A percentile compares a stretch with the other conserved stretches of the same genome.
Evolutionary conservation across 225 moss, liverwort and hornwort species (phyloP).

Genomic region (Neckera pumila): DNA sequence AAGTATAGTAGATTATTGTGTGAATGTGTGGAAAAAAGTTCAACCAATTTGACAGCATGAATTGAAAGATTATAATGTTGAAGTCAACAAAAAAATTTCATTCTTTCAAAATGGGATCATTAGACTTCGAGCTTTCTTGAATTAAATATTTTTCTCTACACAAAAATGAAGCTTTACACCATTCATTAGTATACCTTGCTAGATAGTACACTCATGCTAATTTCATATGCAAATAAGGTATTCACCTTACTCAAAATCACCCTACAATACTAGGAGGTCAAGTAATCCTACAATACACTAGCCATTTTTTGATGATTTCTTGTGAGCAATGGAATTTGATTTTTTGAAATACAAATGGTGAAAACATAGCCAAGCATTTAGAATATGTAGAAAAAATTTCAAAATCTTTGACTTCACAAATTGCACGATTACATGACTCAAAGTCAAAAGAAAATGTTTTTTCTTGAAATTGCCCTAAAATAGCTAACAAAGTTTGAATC

Average conservation of each 20-base stretch:
- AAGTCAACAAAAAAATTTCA: background rate
- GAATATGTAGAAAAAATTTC: too few species aligned
- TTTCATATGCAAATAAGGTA: background rate
- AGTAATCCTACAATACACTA: background rate
- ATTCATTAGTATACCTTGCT: background rate
- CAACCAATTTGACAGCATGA: accelerated
- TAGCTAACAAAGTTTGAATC: background rate
- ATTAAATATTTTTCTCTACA: too few species aligned
- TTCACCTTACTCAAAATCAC: background rate
- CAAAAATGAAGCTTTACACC: background rate
- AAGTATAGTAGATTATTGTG: too few species aligned
- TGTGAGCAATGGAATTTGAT: too few species aligned
- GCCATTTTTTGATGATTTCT: background rate
- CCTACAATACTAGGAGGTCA: background rate
- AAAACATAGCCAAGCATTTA: too few species aligned
- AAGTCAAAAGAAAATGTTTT: too few species aligned
- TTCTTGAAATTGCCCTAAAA: background rate
- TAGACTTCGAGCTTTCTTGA: background rate
- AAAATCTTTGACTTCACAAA: too few species aligned
- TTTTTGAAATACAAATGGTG: too few species aligned
- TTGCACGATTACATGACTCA: too few species aligned
- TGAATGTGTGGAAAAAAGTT: too few species aligned
- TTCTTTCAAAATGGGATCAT: accelerated
- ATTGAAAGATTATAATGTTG: background rate
- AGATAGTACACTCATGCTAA: background rate